These are phyloP conservation scores for Choiromyces venosus DNA, from an alignment of 495 filamentous ascomycete species.

Conservation along the genomic window DNA sequence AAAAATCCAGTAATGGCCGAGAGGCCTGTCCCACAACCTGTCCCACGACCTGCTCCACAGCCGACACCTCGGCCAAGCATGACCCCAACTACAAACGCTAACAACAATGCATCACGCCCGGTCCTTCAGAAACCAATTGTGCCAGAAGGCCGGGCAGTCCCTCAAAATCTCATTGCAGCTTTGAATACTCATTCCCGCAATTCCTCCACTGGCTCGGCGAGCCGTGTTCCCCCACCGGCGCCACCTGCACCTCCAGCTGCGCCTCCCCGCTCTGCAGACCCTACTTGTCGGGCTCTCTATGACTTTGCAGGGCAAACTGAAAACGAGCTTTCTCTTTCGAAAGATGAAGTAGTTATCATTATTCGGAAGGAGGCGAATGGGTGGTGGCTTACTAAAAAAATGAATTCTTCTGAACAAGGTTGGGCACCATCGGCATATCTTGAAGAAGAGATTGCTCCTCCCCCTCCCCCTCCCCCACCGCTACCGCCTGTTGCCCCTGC, in stretches of 20 bases:
- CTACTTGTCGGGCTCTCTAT: slow-evolving; percentile 77
- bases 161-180: slow-evolving; percentile 42
- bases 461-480: slow-evolving; percentile 58
- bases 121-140: slow-evolving; percentile 34
- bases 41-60: slow-evolving; percentile 45
- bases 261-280: slow-evolving; percentile 62
- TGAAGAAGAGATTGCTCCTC: slow-evolving; percentile 64
- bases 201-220: slow-evolving; percentile 47
- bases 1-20: slow-evolving; percentile 48
- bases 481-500: slow-evolving; percentile 52
- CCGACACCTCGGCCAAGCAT: slow-evolving; percentile 43
- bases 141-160: slow-evolving; percentile 43
- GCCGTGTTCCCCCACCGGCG: slow-evolving; percentile 60
- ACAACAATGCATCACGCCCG: slow-evolving; percentile 26
- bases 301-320: slow-evolving; percentile 73
- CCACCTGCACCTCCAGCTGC: slow-evolving; percentile 66
- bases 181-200: slow-evolving; percentile 46
- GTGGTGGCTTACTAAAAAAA: slow-evolving; percentile 87
- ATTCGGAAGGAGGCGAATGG: slow-evolving; percentile 86
- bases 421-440: slow-evolving; percentile 94
- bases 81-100: not conserved
- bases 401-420: slow-evolving; percentile 60
- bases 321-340: slow-evolving; percentile 71
- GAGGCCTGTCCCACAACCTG: slow-evolving; percentile 42
- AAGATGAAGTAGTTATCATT: slow-evolving; percentile 76